Percentiles rank a stretch among this genome's conserved stretches.
phyloP scores from a whole-genome alignment of 2,329 filamentous ascomycete genomes.

The Talaromyces amestolkiae region DNA sequence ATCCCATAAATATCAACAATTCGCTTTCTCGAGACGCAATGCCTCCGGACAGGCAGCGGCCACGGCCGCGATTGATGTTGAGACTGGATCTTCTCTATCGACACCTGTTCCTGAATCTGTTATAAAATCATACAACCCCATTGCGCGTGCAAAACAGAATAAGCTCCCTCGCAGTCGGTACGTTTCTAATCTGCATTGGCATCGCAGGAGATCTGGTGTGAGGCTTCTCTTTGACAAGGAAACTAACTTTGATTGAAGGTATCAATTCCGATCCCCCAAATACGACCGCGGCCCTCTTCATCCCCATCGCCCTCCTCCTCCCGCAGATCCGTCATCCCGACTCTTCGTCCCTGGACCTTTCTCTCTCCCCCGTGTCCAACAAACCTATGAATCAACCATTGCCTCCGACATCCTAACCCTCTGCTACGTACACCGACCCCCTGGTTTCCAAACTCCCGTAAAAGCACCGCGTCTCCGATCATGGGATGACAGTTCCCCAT shows the following conservation, averaged over 20 bases:
- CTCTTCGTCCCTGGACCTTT: slow-evolving; percentile 90
- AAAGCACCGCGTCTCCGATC: slow-evolving; percentile 67
- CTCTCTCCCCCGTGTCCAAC: slow-evolving; percentile 77
- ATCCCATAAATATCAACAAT: slow-evolving; percentile 32
- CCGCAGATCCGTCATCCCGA: slow-evolving; percentile 82
- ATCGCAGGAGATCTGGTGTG: background rate
- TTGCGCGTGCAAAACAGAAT: slow-evolving; percentile 44
- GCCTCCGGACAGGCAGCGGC: slow-evolving; percentile 45
- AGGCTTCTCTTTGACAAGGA: background rate
- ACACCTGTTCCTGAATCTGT: slow-evolving; percentile 37
- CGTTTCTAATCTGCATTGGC: slow-evolving; percentile 16
- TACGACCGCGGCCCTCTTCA: slow-evolving; percentile 93
- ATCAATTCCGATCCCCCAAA: slow-evolving; percentile 90
- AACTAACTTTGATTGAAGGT: slow-evolving; percentile 54
- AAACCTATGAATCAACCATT: slow-evolving; percentile 85
- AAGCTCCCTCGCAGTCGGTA: slow-evolving; percentile 56
- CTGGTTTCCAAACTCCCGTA: slow-evolving; percentile 63
- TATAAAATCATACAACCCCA: slow-evolving; percentile 51
- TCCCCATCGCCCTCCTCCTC: slow-evolving; percentile 83
- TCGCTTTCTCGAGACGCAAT: slow-evolving; percentile 44
- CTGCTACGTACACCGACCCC: slow-evolving; percentile 80
- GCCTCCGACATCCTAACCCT: slow-evolving; percentile 85
- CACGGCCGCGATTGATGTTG: slow-evolving; percentile 43
- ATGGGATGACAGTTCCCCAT: slow-evolving; percentile 90
- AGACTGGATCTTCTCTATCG: slow-evolving; percentile 48